Base-by-base conservation (phyloP, 805 yeast genomes). In the Ogataea nonfermentans region DNA sequence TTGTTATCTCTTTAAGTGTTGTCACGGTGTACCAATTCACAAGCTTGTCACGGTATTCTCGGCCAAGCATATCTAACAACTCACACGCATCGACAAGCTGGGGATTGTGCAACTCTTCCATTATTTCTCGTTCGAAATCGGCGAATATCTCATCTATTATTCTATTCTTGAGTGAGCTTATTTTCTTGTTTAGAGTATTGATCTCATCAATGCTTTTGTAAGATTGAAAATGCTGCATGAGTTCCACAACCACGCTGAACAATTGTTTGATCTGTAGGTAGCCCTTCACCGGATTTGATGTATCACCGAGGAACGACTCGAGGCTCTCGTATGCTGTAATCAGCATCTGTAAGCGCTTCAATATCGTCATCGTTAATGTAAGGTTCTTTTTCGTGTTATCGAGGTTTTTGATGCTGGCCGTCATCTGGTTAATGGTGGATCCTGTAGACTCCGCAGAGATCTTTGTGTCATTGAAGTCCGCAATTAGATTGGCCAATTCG, bases 311-410 rank as follows among this genome's bases (percentile, higher is more conserved):
- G 35, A 76, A 65, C 6, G 62, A 55, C 12, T 70, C 70, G 32
- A 88, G 69, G 46, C 77, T 76, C 29, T 79, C 79, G 57, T 79
- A 81, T 2, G 95, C 90, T 14, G 78, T 79, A 6, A 85, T 73
- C 34, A 93, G 69, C 86, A 90, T 90, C 55, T 89, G 95, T 26
- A 93, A 68, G 46, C 96, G 74, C 53, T 91, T 86, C 49, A 91
- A 69, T 25, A 89, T 79, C 1, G 95, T 87, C 85, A 93, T 86
- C 9, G 93, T 78, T 19, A 79, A 70, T 2, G 88, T 90, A 34
- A 93, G 67, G 59, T 93, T 93, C 56, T 77, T 78, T 66, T 93
- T 93, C 24, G 90, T 81, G 35, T 76, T 77, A 61, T 93, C 98
- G 43, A 93, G 69, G 15, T 72, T 66, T 50, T 87, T 84, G 46